Conservation (phyloP, 1,284 basidiomycete genomes). For the Porogramme epimiltina region DNA sequence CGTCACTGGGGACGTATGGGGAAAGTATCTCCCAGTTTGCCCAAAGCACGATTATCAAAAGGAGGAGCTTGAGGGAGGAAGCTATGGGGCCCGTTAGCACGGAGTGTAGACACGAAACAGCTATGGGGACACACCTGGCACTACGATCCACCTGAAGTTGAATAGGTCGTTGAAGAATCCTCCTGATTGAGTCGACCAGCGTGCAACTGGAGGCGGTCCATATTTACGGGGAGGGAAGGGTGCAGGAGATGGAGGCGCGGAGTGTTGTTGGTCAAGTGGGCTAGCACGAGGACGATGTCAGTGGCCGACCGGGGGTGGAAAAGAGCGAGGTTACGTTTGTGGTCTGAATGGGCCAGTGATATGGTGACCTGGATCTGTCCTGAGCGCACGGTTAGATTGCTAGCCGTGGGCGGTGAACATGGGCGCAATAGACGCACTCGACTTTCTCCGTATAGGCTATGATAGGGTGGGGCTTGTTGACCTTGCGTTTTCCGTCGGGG, state of each 20-base stretch:
- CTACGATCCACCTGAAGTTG: conserved; percentile 71
- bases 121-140: conserved; percentile 62
- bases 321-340: conserved; percentile 58
- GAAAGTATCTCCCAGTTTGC: conserved; percentile 68
- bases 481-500: conserved; percentile 3
- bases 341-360: conserved; percentile 60
- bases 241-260: conserved; percentile 10
- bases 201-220: conserved; percentile 9
- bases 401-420: not conserved
- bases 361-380: conserved; percentile 57
- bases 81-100: conserved; percentile 37
- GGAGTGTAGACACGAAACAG: not conserved
- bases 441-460: conserved; percentile 15
- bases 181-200: conserved; percentile 24
- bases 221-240: conserved; percentile 1
- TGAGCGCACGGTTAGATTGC: conserved; percentile 26
- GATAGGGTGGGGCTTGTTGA: conserved; percentile 17
- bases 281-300: conserved; percentile 1
- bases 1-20: conserved; percentile 48
- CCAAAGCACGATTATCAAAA: conserved; percentile 74
- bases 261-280: conserved; percentile 10
- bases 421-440: conserved; percentile 29
- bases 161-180: conserved; percentile 50
- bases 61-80: conserved; percentile 72
- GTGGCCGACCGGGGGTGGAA: not conserved